phyloP scores from a whole-genome alignment of 2,329 filamentous ascomycete genomes.

The Ceratocystis colombiana region DNA sequence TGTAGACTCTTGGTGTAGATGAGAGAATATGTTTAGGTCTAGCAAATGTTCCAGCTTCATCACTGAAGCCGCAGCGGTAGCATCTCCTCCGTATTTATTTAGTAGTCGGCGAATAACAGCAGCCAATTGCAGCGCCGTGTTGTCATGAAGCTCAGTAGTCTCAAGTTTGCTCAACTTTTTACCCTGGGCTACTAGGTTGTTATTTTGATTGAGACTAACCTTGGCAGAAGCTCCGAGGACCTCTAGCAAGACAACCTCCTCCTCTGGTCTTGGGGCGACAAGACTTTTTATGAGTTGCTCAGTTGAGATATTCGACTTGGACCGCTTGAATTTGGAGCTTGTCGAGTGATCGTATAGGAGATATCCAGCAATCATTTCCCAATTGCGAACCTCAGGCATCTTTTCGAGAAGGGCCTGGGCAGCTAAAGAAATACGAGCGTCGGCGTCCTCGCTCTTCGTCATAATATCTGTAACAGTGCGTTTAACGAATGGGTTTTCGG shows the following conservation, averaged over 20 bases:
- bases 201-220: constrained; percentile 51
- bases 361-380: constrained; percentile 83
- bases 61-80: constrained; percentile 75
- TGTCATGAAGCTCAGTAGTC: constrained; percentile 62
- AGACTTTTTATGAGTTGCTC: constrained; percentile 58
- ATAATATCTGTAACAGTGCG: constrained; percentile 42
- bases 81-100: constrained; percentile 86
- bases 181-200: constrained; percentile 31
- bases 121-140: constrained; percentile 67
- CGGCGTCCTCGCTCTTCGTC: constrained; percentile 54
- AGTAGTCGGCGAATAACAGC: constrained; percentile 72
- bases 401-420: constrained; percentile 77
- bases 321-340: constrained; percentile 38
- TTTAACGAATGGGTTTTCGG: constrained; percentile 20
- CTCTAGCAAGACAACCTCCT: constrained; percentile 79
- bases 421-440: constrained; percentile 76
- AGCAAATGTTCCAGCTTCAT: constrained; percentile 77
- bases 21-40: constrained; percentile 77
- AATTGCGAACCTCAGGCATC: constrained; percentile 68
- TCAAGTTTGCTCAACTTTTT: constrained; percentile 52
- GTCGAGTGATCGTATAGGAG: constrained; percentile 83
- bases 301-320: constrained; percentile 42
- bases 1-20: constrained; percentile 74
- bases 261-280: constrained; percentile 61
- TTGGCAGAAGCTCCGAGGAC: constrained; percentile 76